Conservation (phyloP, 73 alveolate genomes). For the Tetrahymena thermophila region DNA sequence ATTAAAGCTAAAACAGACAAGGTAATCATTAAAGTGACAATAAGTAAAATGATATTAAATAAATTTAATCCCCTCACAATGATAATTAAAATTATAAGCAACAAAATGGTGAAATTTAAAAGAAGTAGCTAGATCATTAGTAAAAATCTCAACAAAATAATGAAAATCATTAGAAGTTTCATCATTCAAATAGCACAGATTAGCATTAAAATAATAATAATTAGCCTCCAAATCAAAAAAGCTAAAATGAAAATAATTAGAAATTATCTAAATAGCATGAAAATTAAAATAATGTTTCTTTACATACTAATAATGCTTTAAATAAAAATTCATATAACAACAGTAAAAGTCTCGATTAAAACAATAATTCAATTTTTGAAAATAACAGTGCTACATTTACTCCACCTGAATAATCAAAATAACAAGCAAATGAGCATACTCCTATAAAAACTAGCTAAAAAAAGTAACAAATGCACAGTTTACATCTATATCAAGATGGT, state of each 20-base stretch:
- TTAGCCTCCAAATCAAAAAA: no score
- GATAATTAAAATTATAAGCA: no score
- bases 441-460: background rate
- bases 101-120: background rate
- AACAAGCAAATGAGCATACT: background rate
- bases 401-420: background rate
- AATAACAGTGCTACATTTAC: background rate
- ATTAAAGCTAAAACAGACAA: no score
- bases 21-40: background rate
- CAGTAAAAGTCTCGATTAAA: background rate
- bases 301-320: background rate
- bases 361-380: background rate
- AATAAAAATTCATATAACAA: background rate
- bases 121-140: no score
- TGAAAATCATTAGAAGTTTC: no score
- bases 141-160: no score
- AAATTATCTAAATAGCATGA: background rate
- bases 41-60: no score
- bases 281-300: background rate
- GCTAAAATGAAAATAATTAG: no score
- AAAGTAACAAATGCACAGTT: background rate
- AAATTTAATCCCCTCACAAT: no score
- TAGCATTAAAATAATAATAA: no score
- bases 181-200: no score
- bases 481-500: background rate